These are phyloP conservation scores for Grosmannia huntii DNA, from an alignment of 2,329 filamentous ascomycete genomes.

Conservation along the genomic window DNA sequence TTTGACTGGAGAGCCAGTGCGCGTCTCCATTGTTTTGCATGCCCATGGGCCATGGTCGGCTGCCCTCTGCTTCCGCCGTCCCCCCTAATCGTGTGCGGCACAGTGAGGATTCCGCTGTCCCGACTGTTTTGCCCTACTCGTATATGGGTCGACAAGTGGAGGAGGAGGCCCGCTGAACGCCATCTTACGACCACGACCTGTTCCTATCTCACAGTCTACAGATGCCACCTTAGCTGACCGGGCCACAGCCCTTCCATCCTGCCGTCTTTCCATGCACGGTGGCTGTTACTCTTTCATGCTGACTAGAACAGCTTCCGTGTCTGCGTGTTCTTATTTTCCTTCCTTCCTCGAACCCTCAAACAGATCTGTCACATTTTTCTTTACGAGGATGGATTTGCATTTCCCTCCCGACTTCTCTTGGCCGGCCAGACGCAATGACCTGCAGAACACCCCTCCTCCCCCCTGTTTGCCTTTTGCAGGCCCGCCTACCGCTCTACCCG, in stretches of 20 bases:
- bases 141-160: background rate
- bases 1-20: background rate
- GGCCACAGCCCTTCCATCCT: background rate
- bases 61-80: background rate
- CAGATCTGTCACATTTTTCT: constrained; percentile 6
- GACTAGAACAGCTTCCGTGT: background rate
- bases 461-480: constrained; percentile 2
- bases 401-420: constrained; percentile 1
- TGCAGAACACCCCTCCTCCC: constrained; percentile 1
- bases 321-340: background rate
- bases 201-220: background rate
- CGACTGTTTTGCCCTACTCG: background rate
- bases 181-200: background rate
- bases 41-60: background rate
- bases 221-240: background rate
- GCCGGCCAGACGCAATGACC: constrained; percentile 1
- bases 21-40: background rate
- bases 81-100: background rate
- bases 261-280: background rate
- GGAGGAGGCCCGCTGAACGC: background rate
- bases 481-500: constrained; percentile 9
- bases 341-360: background rate
- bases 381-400: background rate
- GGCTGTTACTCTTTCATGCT: background rate
- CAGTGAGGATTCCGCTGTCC: background rate